Evolutionary conservation across 78 protist genomes (phyloP).

Genomic region (Polysphondylium violaceum): DNA sequence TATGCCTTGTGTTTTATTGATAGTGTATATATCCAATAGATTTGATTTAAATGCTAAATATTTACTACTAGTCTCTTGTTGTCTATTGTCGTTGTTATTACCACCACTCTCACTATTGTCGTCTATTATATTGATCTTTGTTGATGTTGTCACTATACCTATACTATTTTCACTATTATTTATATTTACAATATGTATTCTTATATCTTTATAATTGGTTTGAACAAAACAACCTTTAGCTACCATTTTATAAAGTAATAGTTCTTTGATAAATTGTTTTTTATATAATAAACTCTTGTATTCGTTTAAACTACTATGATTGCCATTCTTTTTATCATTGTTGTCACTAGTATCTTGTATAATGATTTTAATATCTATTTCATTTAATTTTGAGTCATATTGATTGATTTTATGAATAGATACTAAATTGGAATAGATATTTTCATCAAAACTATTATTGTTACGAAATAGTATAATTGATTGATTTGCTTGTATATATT

Average conservation of each 20-base stretch:
- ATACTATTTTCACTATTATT: slow-evolving; percentile 1
- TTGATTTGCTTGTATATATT: slow-evolving; percentile 16
- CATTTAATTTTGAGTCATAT: background rate
- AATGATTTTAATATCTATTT: background rate
- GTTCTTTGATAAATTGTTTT: slow-evolving; percentile 18
- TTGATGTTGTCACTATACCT: slow-evolving; percentile 19
- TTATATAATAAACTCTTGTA: background rate
- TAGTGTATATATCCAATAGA: background rate
- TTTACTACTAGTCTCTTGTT: background rate
- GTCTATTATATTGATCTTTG: slow-evolving; percentile 27
- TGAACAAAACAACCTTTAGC: background rate
- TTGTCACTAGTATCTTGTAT: background rate
- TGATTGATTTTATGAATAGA: background rate
- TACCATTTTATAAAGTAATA: background rate
- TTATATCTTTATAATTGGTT: background rate
- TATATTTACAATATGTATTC: slow-evolving; percentile 3
- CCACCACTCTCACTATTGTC: background rate
- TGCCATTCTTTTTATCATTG: background rate
- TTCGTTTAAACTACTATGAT: no score
- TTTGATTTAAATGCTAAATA: background rate
- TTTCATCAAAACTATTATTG: background rate
- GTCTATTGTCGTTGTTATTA: background rate
- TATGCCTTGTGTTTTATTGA: background rate
- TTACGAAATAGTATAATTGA: background rate
- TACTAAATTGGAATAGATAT: background rate